Evolutionary conservation across 768 basidiomycete genomes (phyloP), one percentile per base, ranked within the genome.

Genomic region (Sutorius australiensis): DNA sequence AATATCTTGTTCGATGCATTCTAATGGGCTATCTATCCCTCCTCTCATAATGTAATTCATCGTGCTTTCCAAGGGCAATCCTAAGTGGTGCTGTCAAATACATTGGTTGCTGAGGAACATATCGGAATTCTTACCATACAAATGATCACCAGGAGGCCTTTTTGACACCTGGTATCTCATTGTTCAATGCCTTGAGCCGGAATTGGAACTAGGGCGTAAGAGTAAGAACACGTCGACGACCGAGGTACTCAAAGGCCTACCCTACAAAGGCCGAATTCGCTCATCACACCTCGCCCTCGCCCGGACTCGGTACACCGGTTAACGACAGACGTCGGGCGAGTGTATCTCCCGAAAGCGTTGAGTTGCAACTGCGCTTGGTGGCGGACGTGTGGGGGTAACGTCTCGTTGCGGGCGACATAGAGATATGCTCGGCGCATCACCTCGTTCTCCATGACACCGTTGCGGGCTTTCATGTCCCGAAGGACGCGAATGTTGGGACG

Each of bases 301-400:
- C 95, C 95, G 9, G 90, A 84, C 69, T 87, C 90, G 17, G 78
- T 73, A 61, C 95, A 98, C 27, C 95, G 78, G 67, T 94, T 93
- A 75, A 92, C 94, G 31, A 97, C 89, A 2, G 84, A 85, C 13
- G 85, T 84, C n/a, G 91, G 88, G 36, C 90, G 83, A 0, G 90
- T 87, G 67, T 92, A 86, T 24, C 82, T 80, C 45, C 81, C 85
- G 61, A 97, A 91, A 6, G 86, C 83, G 71, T 95, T 95, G 46
- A 97, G 77, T 65, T 97, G 93, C 55, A 98, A 74, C 69, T 97
- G 94, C 14, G 95, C 95, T 60, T 94, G 90, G 68, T 94, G 90
- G 51, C 95, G 89, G 43, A 98, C 81, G 66, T 90, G 86, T 3
- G 91, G 77, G 14, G 93, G 86, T n/a, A 98, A 73, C 2, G 86